Conservation (phyloP, 306 rosid species). For the Neltuma alba region DNA sequence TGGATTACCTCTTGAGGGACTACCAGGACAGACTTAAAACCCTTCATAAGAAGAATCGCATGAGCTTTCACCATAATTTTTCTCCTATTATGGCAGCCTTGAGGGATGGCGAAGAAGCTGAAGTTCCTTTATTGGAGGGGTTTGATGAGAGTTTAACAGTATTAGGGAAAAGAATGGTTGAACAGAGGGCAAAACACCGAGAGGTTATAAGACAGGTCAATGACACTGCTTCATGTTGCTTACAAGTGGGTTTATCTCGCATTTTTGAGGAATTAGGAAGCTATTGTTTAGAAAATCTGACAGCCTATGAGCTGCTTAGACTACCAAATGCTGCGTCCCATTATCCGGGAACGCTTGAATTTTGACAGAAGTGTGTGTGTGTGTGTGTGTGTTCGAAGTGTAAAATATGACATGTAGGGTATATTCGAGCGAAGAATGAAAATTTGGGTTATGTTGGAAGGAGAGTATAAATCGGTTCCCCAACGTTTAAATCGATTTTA, state of each 20-base stretch:
- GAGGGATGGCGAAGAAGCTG: background rate
- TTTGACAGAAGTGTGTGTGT: too few species aligned
- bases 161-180: conserved; percentile 32
- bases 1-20: conserved; percentile 28
- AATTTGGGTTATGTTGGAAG: background rate
- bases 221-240: conserved; percentile 43
- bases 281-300: conserved; percentile 37
- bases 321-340: background rate
- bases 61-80: background rate
- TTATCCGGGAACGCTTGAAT: background rate
- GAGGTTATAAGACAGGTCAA: conserved; percentile 30
- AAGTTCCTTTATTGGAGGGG: conserved; percentile 18
- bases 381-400: background rate
- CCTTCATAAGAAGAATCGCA: conserved; percentile 9
- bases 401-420: background rate
- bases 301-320: conserved; percentile 39
- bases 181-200: conserved; percentile 30
- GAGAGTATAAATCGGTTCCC: conserved; percentile 14
- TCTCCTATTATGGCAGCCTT: conserved; percentile 23
- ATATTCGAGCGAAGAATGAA: background rate
- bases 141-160: conserved; percentile 10
- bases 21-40: conserved; percentile 27
- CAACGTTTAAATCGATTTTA: too few species aligned
- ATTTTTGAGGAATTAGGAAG: conserved; percentile 40
- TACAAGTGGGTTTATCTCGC: conserved; percentile 35